Evolutionary conservation across 2,329 filamentous ascomycete species (phyloP).

Genomic region (Talaromyces marneffei): DNA sequence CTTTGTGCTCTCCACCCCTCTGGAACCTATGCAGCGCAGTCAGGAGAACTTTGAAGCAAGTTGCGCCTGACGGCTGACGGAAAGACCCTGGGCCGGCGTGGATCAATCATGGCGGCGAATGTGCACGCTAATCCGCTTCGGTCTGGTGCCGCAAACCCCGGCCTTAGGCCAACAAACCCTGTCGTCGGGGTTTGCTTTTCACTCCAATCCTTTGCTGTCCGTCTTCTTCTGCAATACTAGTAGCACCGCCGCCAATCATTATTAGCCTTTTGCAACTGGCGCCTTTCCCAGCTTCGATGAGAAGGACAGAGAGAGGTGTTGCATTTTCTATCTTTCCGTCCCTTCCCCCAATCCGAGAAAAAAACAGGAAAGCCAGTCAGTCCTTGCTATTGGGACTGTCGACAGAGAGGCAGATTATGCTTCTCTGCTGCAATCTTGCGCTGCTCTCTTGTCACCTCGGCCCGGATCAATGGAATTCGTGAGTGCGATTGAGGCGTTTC

Average conservation of each 20-base stretch:
- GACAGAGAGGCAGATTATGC: conserved; percentile 12
- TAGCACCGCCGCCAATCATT: conserved; percentile 16
- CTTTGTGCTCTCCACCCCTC: conserved; percentile 2
- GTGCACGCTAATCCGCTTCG: conserved; percentile 18
- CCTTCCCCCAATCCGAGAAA: not conserved
- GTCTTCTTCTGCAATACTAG: conserved; percentile 18
- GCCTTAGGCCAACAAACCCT: conserved; percentile 15
- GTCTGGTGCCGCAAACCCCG: conserved; percentile 29
- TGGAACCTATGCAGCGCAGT: not conserved
- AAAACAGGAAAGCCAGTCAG: not conserved
- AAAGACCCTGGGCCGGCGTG: conserved; percentile 3
- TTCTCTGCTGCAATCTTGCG: conserved; percentile 5
- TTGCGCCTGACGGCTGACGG: not conserved
- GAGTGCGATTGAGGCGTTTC: not conserved
- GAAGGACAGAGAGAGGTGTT: conserved; percentile 1
- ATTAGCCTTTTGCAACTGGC: conserved; percentile 23
- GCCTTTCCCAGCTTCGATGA: conserved; percentile 14
- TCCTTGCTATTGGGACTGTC: conserved; percentile 8
- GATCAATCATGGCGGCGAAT: conserved; percentile 12
- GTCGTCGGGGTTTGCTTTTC: conserved; percentile 30
- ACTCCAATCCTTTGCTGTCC: not conserved
- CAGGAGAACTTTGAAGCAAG: not conserved
- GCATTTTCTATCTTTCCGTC: not conserved
- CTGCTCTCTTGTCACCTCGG: conserved; percentile 6
- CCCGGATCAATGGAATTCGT: conserved; percentile 12